Base-by-base conservation (phyloP, 768 basidiomycete genomes). In the Symmetrospora coprosmae region DNA sequence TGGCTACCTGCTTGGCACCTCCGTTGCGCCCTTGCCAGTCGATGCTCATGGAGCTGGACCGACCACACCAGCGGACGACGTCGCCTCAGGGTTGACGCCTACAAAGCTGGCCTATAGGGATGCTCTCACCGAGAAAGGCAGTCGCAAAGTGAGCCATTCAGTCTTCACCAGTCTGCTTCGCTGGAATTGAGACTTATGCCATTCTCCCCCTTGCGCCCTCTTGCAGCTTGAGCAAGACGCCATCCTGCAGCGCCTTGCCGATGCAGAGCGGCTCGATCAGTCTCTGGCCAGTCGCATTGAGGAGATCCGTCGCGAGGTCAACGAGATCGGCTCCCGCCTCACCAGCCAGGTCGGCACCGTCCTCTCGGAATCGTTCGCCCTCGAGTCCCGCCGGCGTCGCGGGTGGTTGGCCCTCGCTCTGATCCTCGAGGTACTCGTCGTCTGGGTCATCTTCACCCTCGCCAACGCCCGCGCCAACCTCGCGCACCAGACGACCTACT, bases 401-500 rank as follows among this genome's bases (percentile, higher is more conserved):
- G 21, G 43, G 21, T 58, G 55, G 55, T 58, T 45, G 21, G 8
- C 33, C 8, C 30, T 34, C 41, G 9, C 46, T 25, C 25, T 58
- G 8, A 23, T 58, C 23, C 17, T 23, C 21, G 41, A 58, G 43
- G 25, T 46, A 2, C 19, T 28, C 5, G 16, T 58, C 2, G 4
- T 58, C 2, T 58, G 43, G 41, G 41, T 43, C 3, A 25, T 58
- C 2, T 58, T 33, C 50, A 56, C 17, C 21, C 50, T 21, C 34
- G 59, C 59, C 2, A 41, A 60, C 27, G 30, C 59, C n/a, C 59
- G 59, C 13, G 50, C 59, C 3, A 38, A 37, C 31, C 38, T 37
- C 34, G 14, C 38, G 14, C 38, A 37, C 17, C 59, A 60, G 31
- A 60, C 53, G 27, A 51, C 50, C 28, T 60, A 56, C 19, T 56